Conservation (phyloP, 805 yeast genomes). For the Pichia phayaonensis region DNA sequence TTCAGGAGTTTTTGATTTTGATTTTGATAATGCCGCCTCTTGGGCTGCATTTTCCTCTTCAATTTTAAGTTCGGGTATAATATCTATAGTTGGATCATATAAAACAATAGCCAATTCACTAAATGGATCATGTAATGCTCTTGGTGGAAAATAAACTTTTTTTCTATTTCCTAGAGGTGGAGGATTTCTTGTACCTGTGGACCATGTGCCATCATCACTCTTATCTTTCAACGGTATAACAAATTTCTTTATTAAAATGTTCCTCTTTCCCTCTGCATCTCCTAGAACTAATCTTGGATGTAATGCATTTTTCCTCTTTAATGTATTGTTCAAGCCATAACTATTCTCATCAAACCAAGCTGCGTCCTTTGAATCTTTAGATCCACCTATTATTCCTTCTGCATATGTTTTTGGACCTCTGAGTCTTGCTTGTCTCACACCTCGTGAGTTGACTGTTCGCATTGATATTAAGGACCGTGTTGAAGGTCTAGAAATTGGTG, state of each 20-base stretch:
- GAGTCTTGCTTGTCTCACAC: conserved; percentile 22
- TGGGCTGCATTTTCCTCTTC: conserved; percentile 24
- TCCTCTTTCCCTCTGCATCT: conserved; percentile 34
- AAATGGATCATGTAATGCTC: conserved; percentile 91
- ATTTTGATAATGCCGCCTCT: conserved; percentile 11
- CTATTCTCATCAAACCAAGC: conserved; percentile 7
- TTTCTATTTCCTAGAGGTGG: conserved; percentile 82
- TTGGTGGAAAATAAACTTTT: conserved; percentile 63
- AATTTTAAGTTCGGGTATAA: conserved; percentile 26
- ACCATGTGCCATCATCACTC: conserved; percentile 25
- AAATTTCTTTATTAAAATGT: conserved; percentile 41
- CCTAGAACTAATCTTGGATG: conserved; percentile 44
- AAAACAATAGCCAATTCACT: conserved; percentile 90
- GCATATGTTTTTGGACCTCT: conserved; percentile 36
- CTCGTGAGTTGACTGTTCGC: background rate
- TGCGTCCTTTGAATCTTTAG: conserved; percentile 14
- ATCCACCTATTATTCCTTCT: conserved; percentile 28
- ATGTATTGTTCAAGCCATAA: conserved; percentile 19
- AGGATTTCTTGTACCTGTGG: conserved; percentile 45
- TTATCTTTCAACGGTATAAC: conserved; percentile 46
- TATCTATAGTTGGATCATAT: conserved; percentile 91
- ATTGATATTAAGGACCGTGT: conserved; percentile 14
- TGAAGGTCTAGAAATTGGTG: conserved; percentile 39
- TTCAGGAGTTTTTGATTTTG: conserved; percentile 8
- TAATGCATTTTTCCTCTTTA: conserved; percentile 50